Evolutionary conservation across 139 green algal genomes (phyloP), one percentile per base, ranked within the genome.

Genomic region (Yamagishiella unicocca): DNA sequence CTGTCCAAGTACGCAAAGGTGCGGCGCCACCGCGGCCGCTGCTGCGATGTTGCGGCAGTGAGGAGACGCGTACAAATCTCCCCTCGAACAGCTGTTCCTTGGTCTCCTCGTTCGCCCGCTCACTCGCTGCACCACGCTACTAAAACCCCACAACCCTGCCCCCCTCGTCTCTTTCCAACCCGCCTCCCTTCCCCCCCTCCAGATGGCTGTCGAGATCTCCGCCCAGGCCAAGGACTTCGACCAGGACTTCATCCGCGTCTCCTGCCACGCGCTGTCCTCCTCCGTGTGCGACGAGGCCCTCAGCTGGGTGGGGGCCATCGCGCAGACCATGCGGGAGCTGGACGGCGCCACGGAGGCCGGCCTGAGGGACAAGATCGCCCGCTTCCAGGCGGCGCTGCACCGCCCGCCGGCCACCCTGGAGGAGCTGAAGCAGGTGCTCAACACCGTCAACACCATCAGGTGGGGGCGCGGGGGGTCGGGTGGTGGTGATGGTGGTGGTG

Each of bases 1-100:
- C 90, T 98, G 40, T 85, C 87, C 24, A 94, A 95, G 77, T 98
- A 98, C 90, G 87, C 86, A 24, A 95, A 96, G 87, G 79, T 95
- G 70, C 80, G 87, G 17, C 10, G 71, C 31, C 74, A 33, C 27
- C 17, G 58, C 24, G 58, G 6, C 17, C 58, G n/a, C n/a, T n/a
- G n/a, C n/a, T n/a, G n/a, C n/a, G n/a, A n/a, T n/a, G n/a, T n/a
- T n/a, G n/a, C n/a, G n/a, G n/a, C n/a, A n/a, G n/a, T n/a, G n/a
- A n/a, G n/a, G n/a, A n/a, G n/a, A n/a, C n/a, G n/a, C n/a, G n/a
- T n/a, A n/a, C n/a, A n/a, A n/a, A n/a, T n/a, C n/a, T n/a, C n/a
- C n/a, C n/a, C n/a, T n/a, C n/a, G n/a, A n/a, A n/a, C n/a, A n/a
- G n/a, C n/a, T n/a, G n/a, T n/a, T n/a, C n/a, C n/a, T n/a, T n/a